Conservation (phyloP, 345 rosid species). For the Pugionium dolabratum region DNA sequence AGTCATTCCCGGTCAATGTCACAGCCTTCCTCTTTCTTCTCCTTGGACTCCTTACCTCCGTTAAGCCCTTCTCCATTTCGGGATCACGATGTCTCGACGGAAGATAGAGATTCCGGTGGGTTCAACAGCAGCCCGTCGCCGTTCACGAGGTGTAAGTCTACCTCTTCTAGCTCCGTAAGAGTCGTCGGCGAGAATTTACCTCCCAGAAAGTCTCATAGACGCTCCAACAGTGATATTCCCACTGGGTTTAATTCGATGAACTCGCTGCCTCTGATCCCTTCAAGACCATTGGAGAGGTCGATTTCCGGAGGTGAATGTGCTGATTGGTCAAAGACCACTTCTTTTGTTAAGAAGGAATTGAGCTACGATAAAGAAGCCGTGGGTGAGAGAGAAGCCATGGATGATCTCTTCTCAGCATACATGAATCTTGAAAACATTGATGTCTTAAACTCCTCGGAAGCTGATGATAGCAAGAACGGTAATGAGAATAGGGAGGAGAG, state of each 20-base stretch:
- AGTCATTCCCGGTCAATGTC: conserved; percentile 82
- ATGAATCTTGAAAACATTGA: conserved; percentile 95
- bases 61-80: conserved; percentile 71
- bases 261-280: conserved; percentile 46
- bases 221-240: conserved; percentile 92
- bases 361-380: conserved; percentile 72
- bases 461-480: conserved; percentile 67
- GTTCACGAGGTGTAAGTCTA: conserved; percentile 50
- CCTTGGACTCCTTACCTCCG: conserved; percentile 78
- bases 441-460: conserved; percentile 71
- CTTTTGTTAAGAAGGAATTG: conserved; percentile 54
- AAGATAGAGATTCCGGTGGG: conserved; percentile 51
- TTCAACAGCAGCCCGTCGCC: conserved; percentile 53
- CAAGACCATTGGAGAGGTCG: conserved; percentile 50
- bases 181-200: conserved; percentile 62
- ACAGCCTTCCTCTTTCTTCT: conserved; percentile 77
- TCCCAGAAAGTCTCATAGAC: conserved; percentile 79
- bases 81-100: conserved; percentile 70
- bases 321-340: conserved; percentile 43
- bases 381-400: conserved; percentile 74
- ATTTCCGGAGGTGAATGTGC: conserved; percentile 47
- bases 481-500: conserved; percentile 81
- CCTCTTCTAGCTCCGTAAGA: conserved; percentile 23
- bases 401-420: conserved; percentile 88
- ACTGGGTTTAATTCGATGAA: conserved; percentile 49